phyloP scores from a whole-genome alignment of 2,329 filamentous ascomycete genomes.

The Pseudocercospora fijiensis region DNA sequence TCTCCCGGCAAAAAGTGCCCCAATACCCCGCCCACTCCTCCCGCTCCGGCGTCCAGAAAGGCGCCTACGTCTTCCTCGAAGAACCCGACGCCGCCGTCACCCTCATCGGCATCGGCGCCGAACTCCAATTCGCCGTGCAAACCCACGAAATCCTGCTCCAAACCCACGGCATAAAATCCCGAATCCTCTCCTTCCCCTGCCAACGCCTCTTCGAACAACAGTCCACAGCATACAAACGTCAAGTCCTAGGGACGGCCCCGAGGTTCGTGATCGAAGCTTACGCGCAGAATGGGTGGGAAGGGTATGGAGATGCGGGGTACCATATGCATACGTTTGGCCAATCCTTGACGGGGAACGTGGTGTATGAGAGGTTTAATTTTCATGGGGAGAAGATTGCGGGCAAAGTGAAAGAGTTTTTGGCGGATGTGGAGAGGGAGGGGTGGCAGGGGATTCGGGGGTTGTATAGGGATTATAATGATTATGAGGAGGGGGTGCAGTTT shows the following conservation, averaged over 20 bases:
- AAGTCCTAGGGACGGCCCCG: conserved; percentile 44
- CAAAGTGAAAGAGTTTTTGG: conserved; percentile 42
- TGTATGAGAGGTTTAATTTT: conserved; percentile 59
- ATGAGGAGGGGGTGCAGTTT: conserved; percentile 32
- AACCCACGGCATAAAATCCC: conserved; percentile 44
- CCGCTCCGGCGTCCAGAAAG: conserved; percentile 42
- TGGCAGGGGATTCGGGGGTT: conserved; percentile 36
- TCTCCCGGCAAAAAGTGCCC: conserved; percentile 44
- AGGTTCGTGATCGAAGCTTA: conserved; percentile 62
- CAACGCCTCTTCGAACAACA: conserved; percentile 53
- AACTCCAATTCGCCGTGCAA: conserved; percentile 50
- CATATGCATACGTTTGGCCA: conserved; percentile 58
- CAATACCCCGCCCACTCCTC: conserved; percentile 42
- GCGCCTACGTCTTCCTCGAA: conserved; percentile 45
- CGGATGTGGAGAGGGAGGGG: conserved; percentile 40
- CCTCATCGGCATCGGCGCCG: conserved; percentile 53
- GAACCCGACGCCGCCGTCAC: conserved; percentile 46
- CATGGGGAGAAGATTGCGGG: conserved; percentile 47
- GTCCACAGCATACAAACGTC: conserved; percentile 46
- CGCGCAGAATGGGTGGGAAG: conserved; percentile 58
- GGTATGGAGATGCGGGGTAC: conserved; percentile 58
- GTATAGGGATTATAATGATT: conserved; percentile 37
- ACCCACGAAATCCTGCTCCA: conserved; percentile 39
- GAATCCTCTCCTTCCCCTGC: conserved; percentile 54
- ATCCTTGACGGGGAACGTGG: conserved; percentile 54